phyloP scores from a whole-genome alignment of 2,329 filamentous ascomycete species.

The Fusarium virguliforme region DNA sequence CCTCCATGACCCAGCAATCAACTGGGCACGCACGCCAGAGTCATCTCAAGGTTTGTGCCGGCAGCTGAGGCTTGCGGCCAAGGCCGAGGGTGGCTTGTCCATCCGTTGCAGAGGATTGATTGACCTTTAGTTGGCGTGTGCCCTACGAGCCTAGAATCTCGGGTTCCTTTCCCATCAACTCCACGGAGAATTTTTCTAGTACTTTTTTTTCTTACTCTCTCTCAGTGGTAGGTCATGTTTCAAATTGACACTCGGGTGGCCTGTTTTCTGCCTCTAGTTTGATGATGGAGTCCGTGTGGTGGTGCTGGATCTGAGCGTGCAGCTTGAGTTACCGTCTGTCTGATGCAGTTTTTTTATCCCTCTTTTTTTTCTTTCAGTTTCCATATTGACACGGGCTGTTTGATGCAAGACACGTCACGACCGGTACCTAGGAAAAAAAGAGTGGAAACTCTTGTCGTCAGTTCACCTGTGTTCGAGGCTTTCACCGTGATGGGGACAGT shows the following conservation, averaged over 20 bases:
- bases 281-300: slow-evolving; percentile 25
- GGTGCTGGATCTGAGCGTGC: slow-evolving; percentile 13
- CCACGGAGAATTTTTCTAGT: slow-evolving; percentile 11
- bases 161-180: not conserved
- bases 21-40: slow-evolving; percentile 7
- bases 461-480: not conserved
- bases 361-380: not conserved
- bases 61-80: slow-evolving; percentile 27
- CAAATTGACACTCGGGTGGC: slow-evolving; percentile 35
- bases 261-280: slow-evolving; percentile 36
- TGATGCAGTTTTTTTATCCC: not conserved
- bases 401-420: slow-evolving; percentile 30
- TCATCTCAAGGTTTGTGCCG: slow-evolving; percentile 28
- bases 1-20: not conserved
- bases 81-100: slow-evolving; percentile 17
- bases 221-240: slow-evolving; percentile 24
- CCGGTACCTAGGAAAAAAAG: not conserved
- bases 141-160: slow-evolving; percentile 12
- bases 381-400: slow-evolving; percentile 4
- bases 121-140: not conserved
- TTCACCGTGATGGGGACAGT: slow-evolving; percentile 3
- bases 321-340: not conserved
- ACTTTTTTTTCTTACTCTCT: not conserved
- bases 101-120: slow-evolving; percentile 5
- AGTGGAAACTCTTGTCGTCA: not conserved